A percentile compares a stretch with the other conserved stretches of the same genome.
phyloP scores from a whole-genome alignment of 129 eudicot species.

The Deinandra increscens region DNA sequence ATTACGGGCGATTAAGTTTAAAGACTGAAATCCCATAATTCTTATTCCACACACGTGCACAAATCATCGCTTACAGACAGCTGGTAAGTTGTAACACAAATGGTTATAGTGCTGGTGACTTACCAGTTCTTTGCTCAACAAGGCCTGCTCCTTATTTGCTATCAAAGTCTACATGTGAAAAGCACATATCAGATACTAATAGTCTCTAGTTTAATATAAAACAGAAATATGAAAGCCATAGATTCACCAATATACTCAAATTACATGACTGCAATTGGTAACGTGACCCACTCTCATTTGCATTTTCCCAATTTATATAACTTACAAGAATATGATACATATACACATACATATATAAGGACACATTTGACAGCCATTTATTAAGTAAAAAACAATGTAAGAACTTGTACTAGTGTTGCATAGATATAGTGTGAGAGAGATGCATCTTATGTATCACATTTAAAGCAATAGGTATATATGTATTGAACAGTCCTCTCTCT shows the following conservation, averaged over 20 bases:
- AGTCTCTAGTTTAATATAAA: neutral
- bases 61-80: neutral
- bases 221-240: slow-evolving; percentile 13
- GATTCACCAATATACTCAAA: neutral
- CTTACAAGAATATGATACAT: neutral
- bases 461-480: no score
- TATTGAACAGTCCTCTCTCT: no score
- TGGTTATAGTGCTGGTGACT: slow-evolving; percentile 25
- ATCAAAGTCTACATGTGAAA: slow-evolving; percentile 55
- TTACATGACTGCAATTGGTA: neutral
- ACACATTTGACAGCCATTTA: no score
- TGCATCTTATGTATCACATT: no score
- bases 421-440: no score
- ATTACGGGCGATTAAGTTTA: neutral
- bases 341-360: neutral
- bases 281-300: neutral
- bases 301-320: neutral
- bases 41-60: slow-evolving; percentile 6
- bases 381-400: no score
- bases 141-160: slow-evolving; percentile 74
- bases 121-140: slow-evolving; percentile 88
- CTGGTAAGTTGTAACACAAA: slow-evolving; percentile 9
- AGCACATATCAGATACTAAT: slow-evolving; percentile 10
- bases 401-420: no score
- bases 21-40: neutral